These are phyloP conservation scores for Kwoniella dejecticola DNA, from an alignment of 768 basidiomycete genomes.

Conservation along the genomic window DNA sequence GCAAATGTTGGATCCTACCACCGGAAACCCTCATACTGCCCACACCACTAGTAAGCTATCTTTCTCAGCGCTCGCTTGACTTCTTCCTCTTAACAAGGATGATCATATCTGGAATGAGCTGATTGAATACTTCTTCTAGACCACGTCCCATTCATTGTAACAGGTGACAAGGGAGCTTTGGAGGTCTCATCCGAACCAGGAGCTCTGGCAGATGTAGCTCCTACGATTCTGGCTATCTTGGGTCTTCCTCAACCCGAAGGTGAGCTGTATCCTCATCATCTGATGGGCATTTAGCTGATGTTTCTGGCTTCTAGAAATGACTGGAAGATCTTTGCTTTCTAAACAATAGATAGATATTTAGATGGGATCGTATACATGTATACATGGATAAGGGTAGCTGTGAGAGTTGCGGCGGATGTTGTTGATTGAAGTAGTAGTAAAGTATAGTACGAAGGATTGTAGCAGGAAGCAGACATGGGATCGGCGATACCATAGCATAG, in stretches of 20 bases:
- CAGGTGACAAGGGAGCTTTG: slow-evolving; percentile 62
- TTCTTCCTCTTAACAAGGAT: slow-evolving; percentile 7
- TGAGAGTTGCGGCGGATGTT: background rate
- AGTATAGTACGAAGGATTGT: too few species aligned
- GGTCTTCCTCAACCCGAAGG: slow-evolving; percentile 72
- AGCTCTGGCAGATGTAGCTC: slow-evolving; percentile 86
- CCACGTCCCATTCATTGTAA: slow-evolving; percentile 83
- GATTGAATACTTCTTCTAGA: slow-evolving; percentile 67
- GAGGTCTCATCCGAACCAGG: slow-evolving; percentile 65
- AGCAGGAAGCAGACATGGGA: too few species aligned
- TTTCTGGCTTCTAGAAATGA: slow-evolving; percentile 60
- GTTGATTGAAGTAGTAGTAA: too few species aligned
- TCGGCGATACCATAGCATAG: too few species aligned
- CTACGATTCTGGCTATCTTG: slow-evolving; percentile 79
- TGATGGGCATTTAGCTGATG: slow-evolving; percentile 16
- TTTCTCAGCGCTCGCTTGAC: background rate
- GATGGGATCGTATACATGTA: background rate
- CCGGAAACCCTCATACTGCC: slow-evolving; percentile 78
- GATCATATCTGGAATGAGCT: slow-evolving; percentile 55
- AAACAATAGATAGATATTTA: slow-evolving; percentile 29
- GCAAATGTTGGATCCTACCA: slow-evolving; percentile 82
- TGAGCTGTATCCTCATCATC: slow-evolving; percentile 55
- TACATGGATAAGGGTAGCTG: background rate
- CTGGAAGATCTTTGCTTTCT: slow-evolving; percentile 63
- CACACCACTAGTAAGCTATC: slow-evolving; percentile 50